Percentiles rank a stretch among this genome's conserved stretches.
Evolutionary conservation across 1,284 basidiomycete species (phyloP).

Genomic region (Retiboletus flavoniger): DNA sequence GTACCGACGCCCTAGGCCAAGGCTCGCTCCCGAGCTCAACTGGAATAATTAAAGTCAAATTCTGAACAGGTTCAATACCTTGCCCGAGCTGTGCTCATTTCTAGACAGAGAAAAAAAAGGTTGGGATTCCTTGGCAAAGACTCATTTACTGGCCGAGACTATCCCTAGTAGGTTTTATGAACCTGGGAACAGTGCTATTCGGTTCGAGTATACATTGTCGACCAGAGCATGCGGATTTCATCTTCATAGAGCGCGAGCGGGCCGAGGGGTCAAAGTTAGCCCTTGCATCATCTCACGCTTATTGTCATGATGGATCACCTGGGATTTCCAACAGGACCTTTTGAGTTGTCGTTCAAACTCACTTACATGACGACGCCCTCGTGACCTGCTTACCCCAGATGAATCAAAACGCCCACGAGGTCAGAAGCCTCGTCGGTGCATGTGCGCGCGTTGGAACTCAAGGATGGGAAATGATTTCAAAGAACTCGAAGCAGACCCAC

Average conservation of each 20-base stretch:
- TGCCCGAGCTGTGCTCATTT: background rate
- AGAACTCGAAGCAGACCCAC: slow-evolving; percentile 1
- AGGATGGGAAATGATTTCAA: slow-evolving; percentile 12
- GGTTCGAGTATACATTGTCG: slow-evolving; percentile 2
- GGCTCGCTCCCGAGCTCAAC: background rate
- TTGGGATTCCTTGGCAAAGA: background rate
- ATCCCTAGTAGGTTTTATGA: slow-evolving; percentile 10
- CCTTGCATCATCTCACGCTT: slow-evolving; percentile 9
- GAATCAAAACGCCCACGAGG: background rate
- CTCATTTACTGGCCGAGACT: background rate
- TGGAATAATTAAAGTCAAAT: background rate
- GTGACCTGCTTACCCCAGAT: background rate
- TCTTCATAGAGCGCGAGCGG: slow-evolving; percentile 1
- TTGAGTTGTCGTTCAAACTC: background rate
- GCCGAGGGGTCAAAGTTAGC: background rate
- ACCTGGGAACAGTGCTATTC: slow-evolving; percentile 8
- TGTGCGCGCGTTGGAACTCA: background rate
- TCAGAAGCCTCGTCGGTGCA: background rate
- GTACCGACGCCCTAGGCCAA: slow-evolving; percentile 7
- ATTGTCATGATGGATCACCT: background rate
- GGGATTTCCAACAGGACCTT: background rate
- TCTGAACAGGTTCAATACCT: background rate
- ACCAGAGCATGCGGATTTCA: slow-evolving; percentile 1
- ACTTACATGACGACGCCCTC: background rate
- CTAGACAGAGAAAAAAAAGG: background rate